Evolutionary conservation across 2,329 filamentous ascomycete genomes (phyloP).

Genomic region (Penicillium palitans): DNA sequence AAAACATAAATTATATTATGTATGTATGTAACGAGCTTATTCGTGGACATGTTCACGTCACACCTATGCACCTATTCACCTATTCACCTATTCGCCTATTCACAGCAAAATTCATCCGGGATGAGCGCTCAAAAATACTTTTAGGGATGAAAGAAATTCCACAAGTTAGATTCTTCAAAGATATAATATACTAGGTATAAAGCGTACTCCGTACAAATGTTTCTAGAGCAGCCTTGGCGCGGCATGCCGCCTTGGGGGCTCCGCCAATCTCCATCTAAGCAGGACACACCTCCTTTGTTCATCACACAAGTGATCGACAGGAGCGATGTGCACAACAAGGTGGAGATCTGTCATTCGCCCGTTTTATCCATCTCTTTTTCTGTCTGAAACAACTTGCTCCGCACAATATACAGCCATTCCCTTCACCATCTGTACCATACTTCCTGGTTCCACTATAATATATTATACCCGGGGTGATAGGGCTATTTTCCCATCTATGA

Average conservation of each 20-base stretch:
- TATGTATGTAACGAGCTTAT: background rate
- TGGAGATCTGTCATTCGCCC: conserved; percentile 4
- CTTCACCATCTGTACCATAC: background rate
- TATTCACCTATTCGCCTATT: background rate
- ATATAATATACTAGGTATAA: background rate
- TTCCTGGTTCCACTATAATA: background rate
- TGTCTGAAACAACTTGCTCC: conserved; percentile 4
- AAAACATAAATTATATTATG: background rate
- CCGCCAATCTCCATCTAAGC: background rate
- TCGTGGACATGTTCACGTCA: background rate
- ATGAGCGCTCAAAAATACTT: background rate
- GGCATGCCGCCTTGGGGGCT: background rate
- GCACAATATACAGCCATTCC: background rate
- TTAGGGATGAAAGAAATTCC: background rate
- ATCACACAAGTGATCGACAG: conserved; percentile 6
- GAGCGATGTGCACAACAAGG: background rate
- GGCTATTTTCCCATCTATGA: background rate
- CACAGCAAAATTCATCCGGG: background rate
- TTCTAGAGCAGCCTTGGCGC: background rate
- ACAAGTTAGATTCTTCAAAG: background rate
- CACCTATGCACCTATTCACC: background rate
- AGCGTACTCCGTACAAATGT: background rate
- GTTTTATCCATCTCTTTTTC: background rate
- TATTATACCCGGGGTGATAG: conserved; percentile 1
- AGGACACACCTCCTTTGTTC: background rate